A percentile compares a stretch with the other conserved stretches of the same genome.
phyloP scores from a whole-genome alignment of 1,139 yeast genomes.

The Candida sanyaensis region DNA sequence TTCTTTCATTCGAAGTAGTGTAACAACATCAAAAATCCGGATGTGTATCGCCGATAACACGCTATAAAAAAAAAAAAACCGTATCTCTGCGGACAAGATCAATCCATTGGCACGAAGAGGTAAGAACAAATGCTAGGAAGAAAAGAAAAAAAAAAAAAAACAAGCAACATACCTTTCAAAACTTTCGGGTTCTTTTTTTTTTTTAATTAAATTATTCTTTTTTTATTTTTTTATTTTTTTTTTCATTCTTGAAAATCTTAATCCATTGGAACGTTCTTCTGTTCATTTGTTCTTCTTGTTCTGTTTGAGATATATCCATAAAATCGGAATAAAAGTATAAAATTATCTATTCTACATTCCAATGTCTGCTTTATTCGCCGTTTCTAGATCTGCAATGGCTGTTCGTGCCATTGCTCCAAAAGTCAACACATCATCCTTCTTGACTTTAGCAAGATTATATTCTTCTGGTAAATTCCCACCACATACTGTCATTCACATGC shows the following conservation, averaged over 20 bases:
- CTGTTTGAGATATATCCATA: not conserved
- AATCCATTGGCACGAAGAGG: not conserved
- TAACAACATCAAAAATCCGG: not conserved
- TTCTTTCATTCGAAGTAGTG: not conserved
- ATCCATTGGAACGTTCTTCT: not conserved
- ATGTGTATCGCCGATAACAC: constrained; percentile 5
- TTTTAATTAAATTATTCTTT: not conserved
- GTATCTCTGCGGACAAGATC: constrained; percentile 4
- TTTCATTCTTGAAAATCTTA: not conserved
- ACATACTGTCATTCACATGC: constrained; percentile 79
- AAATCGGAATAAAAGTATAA: not conserved
- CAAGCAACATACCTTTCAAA: not conserved
- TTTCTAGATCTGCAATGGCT: constrained; percentile 31
- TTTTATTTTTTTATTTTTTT: not conserved
- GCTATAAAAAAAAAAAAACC: not conserved
- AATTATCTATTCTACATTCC: constrained; percentile 3
- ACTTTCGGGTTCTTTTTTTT: not conserved
- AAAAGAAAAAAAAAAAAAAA: too few relatives aligned
- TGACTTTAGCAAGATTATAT: constrained; percentile 41
- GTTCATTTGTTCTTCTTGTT: not conserved
- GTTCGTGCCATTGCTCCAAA: constrained; percentile 22
- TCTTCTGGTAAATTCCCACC: constrained; percentile 57
- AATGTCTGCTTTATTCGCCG: constrained; percentile 39
- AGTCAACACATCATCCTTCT: constrained; percentile 20
- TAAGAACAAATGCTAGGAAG: not conserved